Conservation (phyloP, 805 yeast genomes). For the Candida ficus region DNA sequence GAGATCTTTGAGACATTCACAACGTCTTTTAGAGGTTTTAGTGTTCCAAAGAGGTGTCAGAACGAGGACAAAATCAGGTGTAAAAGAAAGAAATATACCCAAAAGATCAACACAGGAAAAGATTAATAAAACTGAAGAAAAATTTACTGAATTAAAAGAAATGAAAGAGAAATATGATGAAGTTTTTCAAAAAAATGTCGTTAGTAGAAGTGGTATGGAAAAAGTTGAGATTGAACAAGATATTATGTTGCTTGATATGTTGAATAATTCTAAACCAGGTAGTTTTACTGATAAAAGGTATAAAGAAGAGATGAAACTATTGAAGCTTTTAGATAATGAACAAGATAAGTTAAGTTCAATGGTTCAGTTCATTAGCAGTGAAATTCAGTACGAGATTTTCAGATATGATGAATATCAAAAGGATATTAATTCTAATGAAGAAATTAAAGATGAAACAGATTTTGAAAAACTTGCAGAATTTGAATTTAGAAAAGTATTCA, state of each 20-base stretch:
- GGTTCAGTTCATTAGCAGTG: slow-evolving; percentile 12
- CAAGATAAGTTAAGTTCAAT: slow-evolving; percentile 12
- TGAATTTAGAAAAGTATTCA: slow-evolving; percentile 12
- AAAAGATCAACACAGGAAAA: no score
- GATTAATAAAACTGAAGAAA: no score
- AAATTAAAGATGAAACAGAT: slow-evolving; percentile 2
- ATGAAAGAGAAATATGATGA: background rate
- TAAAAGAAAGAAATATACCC: no score
- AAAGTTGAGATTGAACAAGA: slow-evolving; percentile 12
- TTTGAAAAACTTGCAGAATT: slow-evolving; percentile 15
- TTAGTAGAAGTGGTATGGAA: background rate
- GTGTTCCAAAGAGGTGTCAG: no score
- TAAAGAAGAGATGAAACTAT: slow-evolving; percentile 8
- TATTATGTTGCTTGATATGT: slow-evolving; percentile 13
- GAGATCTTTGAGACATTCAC: no score
- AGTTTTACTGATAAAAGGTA: slow-evolving; percentile 19
- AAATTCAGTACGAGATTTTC: slow-evolving; percentile 13
- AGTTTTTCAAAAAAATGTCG: background rate
- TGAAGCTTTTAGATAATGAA: slow-evolving; percentile 7
- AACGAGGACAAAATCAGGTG: no score
- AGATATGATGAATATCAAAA: slow-evolving; percentile 5
- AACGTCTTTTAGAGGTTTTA: no score
- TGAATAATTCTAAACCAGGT: slow-evolving; percentile 19
- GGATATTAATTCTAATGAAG: background rate
- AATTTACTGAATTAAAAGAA: background rate